Evolutionary conservation across 495 filamentous ascomycete species (phyloP).

Genomic region (Podospora conica): DNA sequence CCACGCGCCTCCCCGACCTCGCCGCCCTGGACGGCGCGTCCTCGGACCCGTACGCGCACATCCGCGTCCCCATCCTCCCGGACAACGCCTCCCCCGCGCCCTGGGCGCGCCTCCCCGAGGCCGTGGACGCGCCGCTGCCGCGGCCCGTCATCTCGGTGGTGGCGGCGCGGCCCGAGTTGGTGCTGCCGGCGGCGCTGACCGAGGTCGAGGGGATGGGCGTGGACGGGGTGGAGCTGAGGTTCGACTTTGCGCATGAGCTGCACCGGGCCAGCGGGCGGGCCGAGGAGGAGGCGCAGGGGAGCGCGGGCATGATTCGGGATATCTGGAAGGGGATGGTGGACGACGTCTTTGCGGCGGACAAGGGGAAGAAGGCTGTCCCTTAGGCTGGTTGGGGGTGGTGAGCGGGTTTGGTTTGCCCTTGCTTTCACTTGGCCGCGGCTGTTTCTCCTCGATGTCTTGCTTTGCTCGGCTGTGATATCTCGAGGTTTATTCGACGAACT

Average conservation of each 20-base stretch:
- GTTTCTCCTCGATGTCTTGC: not conserved
- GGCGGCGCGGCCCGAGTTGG: constrained; percentile 38
- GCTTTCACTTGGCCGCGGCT: too few relatives aligned
- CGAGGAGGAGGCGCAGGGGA: constrained; percentile 19
- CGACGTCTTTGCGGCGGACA: constrained; percentile 32
- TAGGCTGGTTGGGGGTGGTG: not conserved
- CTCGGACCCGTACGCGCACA: constrained; percentile 31
- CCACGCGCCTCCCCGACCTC: constrained; percentile 35
- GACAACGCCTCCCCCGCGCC: constrained; percentile 30
- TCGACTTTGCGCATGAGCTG: constrained; percentile 35
- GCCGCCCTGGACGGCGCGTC: constrained; percentile 22
- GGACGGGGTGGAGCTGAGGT: constrained; percentile 45
- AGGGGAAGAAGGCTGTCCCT: not conserved
- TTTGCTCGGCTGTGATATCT: not conserved
- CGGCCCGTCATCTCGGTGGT: constrained; percentile 36
- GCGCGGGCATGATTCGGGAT: constrained; percentile 35
- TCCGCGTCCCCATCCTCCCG: constrained; percentile 42
- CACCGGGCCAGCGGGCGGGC: constrained; percentile 3
- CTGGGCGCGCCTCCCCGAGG: constrained; percentile 21
- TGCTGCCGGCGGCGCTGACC: constrained; percentile 36
- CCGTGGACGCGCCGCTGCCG: constrained; percentile 29
- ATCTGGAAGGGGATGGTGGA: constrained; percentile 43
- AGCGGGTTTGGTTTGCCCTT: not conserved
- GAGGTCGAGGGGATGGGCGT: constrained; percentile 42
- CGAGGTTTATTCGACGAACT: not conserved